Evolutionary conservation across 106 monocot species (phyloP).

Genomic region (Apostasia shenzhenica): DNA sequence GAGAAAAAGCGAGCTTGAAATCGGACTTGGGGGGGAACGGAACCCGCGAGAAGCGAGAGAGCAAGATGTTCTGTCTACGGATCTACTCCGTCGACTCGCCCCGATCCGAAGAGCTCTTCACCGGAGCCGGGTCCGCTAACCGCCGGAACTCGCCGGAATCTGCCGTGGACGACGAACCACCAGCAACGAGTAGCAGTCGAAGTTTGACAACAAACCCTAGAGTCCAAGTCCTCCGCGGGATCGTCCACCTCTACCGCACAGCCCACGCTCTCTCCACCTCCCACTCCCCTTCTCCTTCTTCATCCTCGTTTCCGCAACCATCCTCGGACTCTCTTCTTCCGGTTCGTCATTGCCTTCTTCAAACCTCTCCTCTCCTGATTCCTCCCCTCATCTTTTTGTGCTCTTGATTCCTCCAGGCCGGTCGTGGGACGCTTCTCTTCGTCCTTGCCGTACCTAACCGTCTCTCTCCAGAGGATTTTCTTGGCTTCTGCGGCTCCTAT

Average conservation of each 20-base stretch:
- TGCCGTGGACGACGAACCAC: neutral
- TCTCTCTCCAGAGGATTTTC: constrained; percentile 61
- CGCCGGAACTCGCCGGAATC: neutral
- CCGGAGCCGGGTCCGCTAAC: constrained; percentile 4
- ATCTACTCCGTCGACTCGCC: constrained; percentile 48
- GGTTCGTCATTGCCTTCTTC: constrained; percentile 12
- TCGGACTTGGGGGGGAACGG: too few species aligned
- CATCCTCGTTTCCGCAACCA: constrained; percentile 14
- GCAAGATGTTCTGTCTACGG: constrained; percentile 48
- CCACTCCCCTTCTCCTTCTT: constrained; percentile 17
- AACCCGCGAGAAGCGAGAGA: neutral
- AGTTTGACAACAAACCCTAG: constrained; percentile 10
- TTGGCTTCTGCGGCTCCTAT: constrained; percentile 56
- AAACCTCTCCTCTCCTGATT: neutral
- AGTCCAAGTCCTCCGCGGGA: constrained; percentile 35
- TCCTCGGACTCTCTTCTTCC: constrained; percentile 39
- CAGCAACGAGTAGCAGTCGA: constrained; percentile 13
- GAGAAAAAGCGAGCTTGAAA: too few species aligned
- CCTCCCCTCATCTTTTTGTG: neutral
- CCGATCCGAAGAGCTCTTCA: neutral
- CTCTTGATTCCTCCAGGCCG: constrained; percentile 23
- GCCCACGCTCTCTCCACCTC: constrained; percentile 14
- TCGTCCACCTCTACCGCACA: constrained; percentile 58
- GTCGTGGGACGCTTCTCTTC: constrained; percentile 55
- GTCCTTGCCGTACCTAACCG: constrained; percentile 55